A percentile compares a stretch with the other conserved stretches of the same genome.
These are phyloP conservation scores for Phlebopus sp. DNA, from an alignment of 1,284 basidiomycete species.

Conservation along the genomic window DNA sequence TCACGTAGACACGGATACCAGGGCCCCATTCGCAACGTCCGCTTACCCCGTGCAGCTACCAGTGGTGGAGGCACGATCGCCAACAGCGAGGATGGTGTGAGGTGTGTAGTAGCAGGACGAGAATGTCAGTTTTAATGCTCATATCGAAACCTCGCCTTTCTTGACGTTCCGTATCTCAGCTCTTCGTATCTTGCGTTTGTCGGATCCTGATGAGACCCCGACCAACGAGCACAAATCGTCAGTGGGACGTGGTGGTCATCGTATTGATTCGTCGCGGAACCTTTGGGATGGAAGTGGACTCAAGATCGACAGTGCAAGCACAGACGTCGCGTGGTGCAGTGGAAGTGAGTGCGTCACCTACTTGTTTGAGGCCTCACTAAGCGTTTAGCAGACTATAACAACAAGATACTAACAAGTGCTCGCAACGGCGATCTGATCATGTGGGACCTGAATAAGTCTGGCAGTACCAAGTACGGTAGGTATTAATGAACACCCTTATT, in stretches of 20 bases:
- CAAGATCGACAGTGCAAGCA: conserved; percentile 72
- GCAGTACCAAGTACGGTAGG: conserved; percentile 69
- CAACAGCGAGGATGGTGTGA: conserved; percentile 59
- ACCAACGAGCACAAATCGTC: conserved; percentile 49
- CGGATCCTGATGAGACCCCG: conserved; percentile 40
- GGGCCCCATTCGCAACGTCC: conserved; percentile 50
- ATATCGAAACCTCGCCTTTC: conserved; percentile 1
- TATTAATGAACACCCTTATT: conserved; percentile 11
- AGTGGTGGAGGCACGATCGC: conserved; percentile 64
- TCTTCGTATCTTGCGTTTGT: conserved; percentile 61
- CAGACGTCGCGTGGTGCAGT: conserved; percentile 80
- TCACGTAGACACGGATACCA: conserved; percentile 43
- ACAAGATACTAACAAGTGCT: conserved; percentile 81
- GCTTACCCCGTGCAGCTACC: conserved; percentile 52
- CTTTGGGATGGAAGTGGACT: conserved; percentile 71
- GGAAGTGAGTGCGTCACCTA: conserved; percentile 52
- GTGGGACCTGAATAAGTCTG: conserved; percentile 77
- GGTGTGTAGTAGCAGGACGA: conserved; percentile 70
- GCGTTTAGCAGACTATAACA: conserved; percentile 55
- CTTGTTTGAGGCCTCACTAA: neutral
- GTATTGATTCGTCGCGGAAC: conserved; percentile 66
- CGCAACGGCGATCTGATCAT: conserved; percentile 82
- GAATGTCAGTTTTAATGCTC: conserved; percentile 52
- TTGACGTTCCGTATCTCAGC: conserved; percentile 41
- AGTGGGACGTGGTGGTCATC: conserved; percentile 56